Evolutionary conservation across 192 early-diverging fungal species (phyloP).

Genomic region (Backusella westeae): DNA sequence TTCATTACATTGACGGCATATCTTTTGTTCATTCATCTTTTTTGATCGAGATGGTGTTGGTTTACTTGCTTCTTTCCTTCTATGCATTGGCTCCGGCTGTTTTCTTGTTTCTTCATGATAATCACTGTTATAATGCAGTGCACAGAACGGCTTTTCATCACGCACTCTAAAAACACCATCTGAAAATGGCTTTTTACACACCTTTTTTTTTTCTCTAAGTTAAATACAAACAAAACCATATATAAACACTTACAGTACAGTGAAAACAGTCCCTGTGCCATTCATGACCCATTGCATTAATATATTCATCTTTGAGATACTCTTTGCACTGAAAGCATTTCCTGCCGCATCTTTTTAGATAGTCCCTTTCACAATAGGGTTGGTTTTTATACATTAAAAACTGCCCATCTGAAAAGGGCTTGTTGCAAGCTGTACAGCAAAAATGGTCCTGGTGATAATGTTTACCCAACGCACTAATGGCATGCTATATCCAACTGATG

Average conservation of each 20-base stretch:
- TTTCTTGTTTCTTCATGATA: neutral
- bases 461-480: slow-evolving; percentile 53
- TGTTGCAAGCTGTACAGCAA: slow-evolving; percentile 54
- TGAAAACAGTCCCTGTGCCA: slow-evolving; percentile 60
- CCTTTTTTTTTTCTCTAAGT: neutral
- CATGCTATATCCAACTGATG: slow-evolving; percentile 12
- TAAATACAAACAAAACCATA: too few species aligned
- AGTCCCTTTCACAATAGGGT: slow-evolving; percentile 60
- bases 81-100: neutral
- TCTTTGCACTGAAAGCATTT: slow-evolving; percentile 51
- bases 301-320: slow-evolving; percentile 50
- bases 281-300: slow-evolving; percentile 49
- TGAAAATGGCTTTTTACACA: slow-evolving; percentile 9
- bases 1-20: slow-evolving; percentile 18
- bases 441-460: slow-evolving; percentile 55
- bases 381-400: slow-evolving; percentile 58
- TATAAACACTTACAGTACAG: slow-evolving; percentile 40
- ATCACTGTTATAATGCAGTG: neutral
- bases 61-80: neutral
- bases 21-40: neutral
- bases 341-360: slow-evolving; percentile 42
- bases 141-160: slow-evolving; percentile 16
- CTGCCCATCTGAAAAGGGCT: slow-evolving; percentile 48
- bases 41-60: neutral
- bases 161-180: neutral